Evolutionary conservation across 1,284 basidiomycete species (phyloP).

Genomic region (Papiliotrema terrestris): DNA sequence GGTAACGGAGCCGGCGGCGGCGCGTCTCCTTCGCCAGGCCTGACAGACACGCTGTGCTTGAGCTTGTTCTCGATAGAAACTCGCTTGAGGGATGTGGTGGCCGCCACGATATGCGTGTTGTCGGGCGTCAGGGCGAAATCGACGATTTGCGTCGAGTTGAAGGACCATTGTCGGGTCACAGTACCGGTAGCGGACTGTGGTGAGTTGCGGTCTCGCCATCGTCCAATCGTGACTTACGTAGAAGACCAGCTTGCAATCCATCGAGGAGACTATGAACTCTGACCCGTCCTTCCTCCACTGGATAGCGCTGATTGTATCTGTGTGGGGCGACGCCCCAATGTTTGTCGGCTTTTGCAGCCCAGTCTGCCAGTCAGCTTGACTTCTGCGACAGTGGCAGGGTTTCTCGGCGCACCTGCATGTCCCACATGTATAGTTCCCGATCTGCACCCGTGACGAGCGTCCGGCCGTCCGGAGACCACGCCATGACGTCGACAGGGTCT

Average conservation of each 20-base stretch:
- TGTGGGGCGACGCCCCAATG: constrained; percentile 53
- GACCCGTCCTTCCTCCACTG: constrained; percentile 84
- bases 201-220: constrained; percentile 1
- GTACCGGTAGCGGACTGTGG: constrained; percentile 53
- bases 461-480: constrained; percentile 85
- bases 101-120: constrained; percentile 72
- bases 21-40: constrained; percentile 11
- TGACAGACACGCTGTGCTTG: constrained; percentile 36
- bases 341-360: constrained; percentile 10
- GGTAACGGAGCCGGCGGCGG: not conserved
- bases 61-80: constrained; percentile 36
- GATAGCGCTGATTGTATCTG: constrained; percentile 79
- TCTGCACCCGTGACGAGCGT: constrained; percentile 78
- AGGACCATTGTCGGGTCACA: constrained; percentile 64
- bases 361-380: constrained; percentile 23
- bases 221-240: constrained; percentile 62
- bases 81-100: constrained; percentile 62
- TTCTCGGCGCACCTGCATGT: constrained; percentile 61
- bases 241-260: constrained; percentile 81
- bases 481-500: constrained; percentile 70
- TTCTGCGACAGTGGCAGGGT: not conserved
- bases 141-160: constrained; percentile 77
- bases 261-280: constrained; percentile 83
- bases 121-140: constrained; percentile 87
- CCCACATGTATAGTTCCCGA: constrained; percentile 77